Evolutionary conservation across 2,329 filamentous ascomycete genomes (phyloP).

Genomic region (Monilinia laxa): DNA sequence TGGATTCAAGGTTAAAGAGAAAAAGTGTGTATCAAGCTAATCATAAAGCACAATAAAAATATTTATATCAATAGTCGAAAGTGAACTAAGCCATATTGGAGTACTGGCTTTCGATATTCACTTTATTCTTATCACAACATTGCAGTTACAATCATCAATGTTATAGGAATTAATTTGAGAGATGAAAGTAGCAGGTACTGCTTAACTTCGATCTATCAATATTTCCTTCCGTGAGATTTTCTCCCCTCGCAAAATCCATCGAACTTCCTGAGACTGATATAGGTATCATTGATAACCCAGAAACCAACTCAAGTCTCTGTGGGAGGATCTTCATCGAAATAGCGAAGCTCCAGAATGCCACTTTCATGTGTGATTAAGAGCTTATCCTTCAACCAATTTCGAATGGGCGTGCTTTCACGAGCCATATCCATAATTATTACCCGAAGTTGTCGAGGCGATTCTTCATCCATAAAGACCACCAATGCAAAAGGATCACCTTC

Average conservation of each 20-base stretch:
- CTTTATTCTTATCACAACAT: not conserved
- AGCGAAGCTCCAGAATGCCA: not conserved
- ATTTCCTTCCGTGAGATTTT: not conserved
- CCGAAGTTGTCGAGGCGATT: not conserved
- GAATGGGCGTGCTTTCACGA: not conserved
- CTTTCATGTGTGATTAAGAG: not conserved
- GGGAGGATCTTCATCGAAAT: not conserved
- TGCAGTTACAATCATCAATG: not conserved
- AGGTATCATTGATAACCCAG: not conserved
- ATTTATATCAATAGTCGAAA: not conserved
- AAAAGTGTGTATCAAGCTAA: not conserved
- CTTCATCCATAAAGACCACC: not conserved
- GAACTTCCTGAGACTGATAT: not conserved
- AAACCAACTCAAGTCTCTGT: not conserved
- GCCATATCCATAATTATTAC: not conserved
- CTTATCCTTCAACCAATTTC: not conserved
- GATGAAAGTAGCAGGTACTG: not conserved
- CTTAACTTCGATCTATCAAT: not conserved
- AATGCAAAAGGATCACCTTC: not conserved
- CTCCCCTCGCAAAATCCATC: not conserved
- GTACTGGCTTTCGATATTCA: not conserved
- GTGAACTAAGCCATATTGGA: not conserved
- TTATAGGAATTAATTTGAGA: not conserved
- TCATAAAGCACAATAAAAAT: not conserved
- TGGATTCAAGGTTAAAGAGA: not conserved